Evolutionary conservation across 2,329 filamentous ascomycete species (phyloP).

Genomic region (Aspergillus sp.): DNA sequence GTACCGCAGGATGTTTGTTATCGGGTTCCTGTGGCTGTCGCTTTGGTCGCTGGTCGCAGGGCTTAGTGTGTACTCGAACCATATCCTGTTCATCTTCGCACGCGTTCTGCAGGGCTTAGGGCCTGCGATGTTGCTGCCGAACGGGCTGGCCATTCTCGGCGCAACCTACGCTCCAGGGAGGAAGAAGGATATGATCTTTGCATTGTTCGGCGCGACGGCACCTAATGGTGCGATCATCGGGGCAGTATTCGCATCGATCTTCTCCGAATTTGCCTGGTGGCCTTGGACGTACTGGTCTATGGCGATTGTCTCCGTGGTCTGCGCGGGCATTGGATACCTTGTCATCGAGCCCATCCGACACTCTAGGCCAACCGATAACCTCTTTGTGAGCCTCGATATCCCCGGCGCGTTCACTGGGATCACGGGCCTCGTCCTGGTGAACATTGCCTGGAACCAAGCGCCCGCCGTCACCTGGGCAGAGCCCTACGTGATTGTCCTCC

Average conservation of each 20-base stretch:
- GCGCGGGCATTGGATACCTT: slow-evolving; percentile 37
- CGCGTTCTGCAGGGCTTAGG: slow-evolving; percentile 58
- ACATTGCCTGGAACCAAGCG: slow-evolving; percentile 68
- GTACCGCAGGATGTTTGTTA: slow-evolving; percentile 35
- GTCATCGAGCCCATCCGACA: slow-evolving; percentile 26
- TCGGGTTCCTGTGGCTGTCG: slow-evolving; percentile 38
- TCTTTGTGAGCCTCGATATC: slow-evolving; percentile 36
- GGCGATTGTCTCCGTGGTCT: slow-evolving; percentile 34
- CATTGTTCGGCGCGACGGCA: slow-evolving; percentile 51
- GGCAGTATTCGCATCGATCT: slow-evolving; percentile 40
- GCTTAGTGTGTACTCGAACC: slow-evolving; percentile 38
- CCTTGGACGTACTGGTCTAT: slow-evolving; percentile 53
- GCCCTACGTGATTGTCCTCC: slow-evolving; percentile 56
- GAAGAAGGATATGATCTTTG: slow-evolving; percentile 62
- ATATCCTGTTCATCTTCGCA: slow-evolving; percentile 53
- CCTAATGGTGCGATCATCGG: slow-evolving; percentile 48
- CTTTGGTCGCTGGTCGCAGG: slow-evolving; percentile 40
- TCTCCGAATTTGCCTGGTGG: slow-evolving; percentile 51
- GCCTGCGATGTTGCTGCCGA: slow-evolving; percentile 43
- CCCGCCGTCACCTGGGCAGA: slow-evolving; percentile 59
- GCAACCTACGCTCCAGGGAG: slow-evolving; percentile 56
- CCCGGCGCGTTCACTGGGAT: slow-evolving; percentile 51
- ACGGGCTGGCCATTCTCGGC: slow-evolving; percentile 58
- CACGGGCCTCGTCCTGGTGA: slow-evolving; percentile 59
- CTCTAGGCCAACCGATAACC: neutral